Evolutionary conservation across 345 rosid species (phyloP).

Genomic region (Barbarea vulgaris): DNA sequence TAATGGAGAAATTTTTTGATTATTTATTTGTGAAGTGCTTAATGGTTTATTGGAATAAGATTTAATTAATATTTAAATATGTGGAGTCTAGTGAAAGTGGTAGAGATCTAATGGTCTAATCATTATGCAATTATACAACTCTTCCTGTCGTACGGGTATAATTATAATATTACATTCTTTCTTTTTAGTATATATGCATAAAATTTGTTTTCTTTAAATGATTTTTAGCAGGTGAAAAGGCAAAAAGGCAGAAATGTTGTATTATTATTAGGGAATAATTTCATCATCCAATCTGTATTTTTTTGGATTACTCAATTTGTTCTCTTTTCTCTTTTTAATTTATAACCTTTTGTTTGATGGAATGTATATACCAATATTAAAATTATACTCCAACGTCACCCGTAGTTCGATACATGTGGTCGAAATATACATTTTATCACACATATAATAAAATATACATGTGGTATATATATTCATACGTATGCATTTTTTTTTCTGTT

Average conservation of each 20-base stretch:
- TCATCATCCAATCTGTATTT: slow-evolving; percentile 39
- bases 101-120: slow-evolving; percentile 32
- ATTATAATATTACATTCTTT: slow-evolving; percentile 1
- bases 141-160: slow-evolving; percentile 19
- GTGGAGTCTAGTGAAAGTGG: slow-evolving; percentile 13
- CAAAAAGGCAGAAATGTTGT: slow-evolving; percentile 22
- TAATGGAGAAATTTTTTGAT: not conserved
- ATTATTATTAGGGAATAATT: slow-evolving; percentile 35
- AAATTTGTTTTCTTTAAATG: not conserved
- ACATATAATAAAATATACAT: too few relatives aligned
- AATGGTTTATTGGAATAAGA: slow-evolving; percentile 6
- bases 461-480: too few relatives aligned
- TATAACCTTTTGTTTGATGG: not conserved
- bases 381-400: slow-evolving; percentile 3
- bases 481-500: too few relatives aligned
- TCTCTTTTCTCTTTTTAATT: slow-evolving; percentile 9
- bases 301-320: slow-evolving; percentile 35
- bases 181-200: not conserved
- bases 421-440: not conserved
- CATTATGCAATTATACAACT: slow-evolving; percentile 28
- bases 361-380: slow-evolving; percentile 2
- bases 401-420: slow-evolving; percentile 26
- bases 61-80: not conserved
- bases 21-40: not conserved
- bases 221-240: slow-evolving; percentile 35